Base-by-base conservation (phyloP, 2,329 filamentous ascomycete species). In the Balansia obtecta region DNA sequence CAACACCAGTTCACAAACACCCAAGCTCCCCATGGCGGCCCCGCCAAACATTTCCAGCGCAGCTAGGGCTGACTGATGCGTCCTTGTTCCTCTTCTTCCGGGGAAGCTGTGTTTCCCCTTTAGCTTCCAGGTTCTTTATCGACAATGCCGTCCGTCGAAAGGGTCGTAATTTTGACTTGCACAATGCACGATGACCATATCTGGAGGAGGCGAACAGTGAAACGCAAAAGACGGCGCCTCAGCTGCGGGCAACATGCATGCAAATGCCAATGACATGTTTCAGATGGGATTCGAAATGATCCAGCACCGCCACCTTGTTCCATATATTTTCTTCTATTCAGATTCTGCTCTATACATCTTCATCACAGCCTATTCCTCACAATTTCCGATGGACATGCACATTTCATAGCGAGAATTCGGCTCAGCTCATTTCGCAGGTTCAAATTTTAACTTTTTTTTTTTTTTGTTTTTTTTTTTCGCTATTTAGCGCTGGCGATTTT, bases 1-100 rank as follows among this genome's bases (percentile, higher is more conserved):
- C 55, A 59, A 64, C 39, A 56, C 63, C 9, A 69, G 65, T 53
- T 44, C 56, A 18, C 53, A 55, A 2, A 59, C 58, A 9, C 57
- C 56, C 3, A 57, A 55, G 43, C 49, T 58, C 15, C 44, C 47
- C 2, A 54, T 58, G 50, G 48, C 52, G 41, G 57, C 54, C 7
- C 53, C 54, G 12, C 55, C 51, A 20, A 44, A 49, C 2, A 37
- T 50, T 33, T 27, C 46, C 13, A 50, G 45, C 16, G 4, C 43
- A 41, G 38, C 46, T 40, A 46, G 42, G 15, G 27, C 27, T 27
- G 27, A 27, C 27, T 27, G 27, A 27, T 27, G 27, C 27, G 27
- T 27, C 27, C 27, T 27, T 27, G 27, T 4, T 9, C 10, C 15
- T 15, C 15, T 37, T 37, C 15, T 27, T 27, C 27, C 8, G 27